Base-by-base conservation (phyloP, 2,329 filamentous ascomycete species). In the Aschersonia sp. region DNA sequence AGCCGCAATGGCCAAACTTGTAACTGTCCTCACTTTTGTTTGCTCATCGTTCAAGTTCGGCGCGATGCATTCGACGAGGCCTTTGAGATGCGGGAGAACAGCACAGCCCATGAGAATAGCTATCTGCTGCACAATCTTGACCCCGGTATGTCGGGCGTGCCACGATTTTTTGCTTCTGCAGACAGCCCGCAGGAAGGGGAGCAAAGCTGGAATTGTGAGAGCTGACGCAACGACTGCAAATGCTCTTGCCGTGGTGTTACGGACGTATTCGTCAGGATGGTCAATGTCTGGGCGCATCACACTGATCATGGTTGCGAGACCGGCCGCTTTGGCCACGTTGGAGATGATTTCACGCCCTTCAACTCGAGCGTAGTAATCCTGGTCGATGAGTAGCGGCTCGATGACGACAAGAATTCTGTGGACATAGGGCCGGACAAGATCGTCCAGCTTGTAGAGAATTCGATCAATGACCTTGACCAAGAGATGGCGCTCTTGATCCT, bases 361-460 rank as follows among this genome's bases (percentile, higher is more conserved):
- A 5, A 98, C 92, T 63, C 92, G 84, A 41, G 94, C 92, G 64
- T 98, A 98, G 68, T 98, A 98, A 67, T 98, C 94, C 69, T 98
- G 92, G 61, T 98, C 94, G 59, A 98, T 98, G 54, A 98, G 84
- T 45, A 98, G 73, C n/a, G 92, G 92, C 65, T 98, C 94, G 57
- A 98, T 98, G 60, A 98, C 92, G 47, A 98, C 92, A 49, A 98
- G 68, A 52, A 98, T 98, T 71, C 97, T 97, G 71, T 98, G 94
- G 12, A 95, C 90, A 54, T 90, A 98, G 29, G 92, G 92, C 41
- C 92, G 81, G 47, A 98, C 92, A 54, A 97, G 76, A 58, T 98
- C 92, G 62, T 97, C 92, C 30, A 98, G 79, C 70, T 98, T 98
- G 76, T 97, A 98, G 6, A 98, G 78, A 50, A 98, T 89, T 66